A percentile compares a stretch with the other conserved stretches of the same genome.
These are phyloP conservation scores for Ochetophila trinervis DNA, from an alignment of 306 rosid genomes.

Conservation along the genomic window DNA sequence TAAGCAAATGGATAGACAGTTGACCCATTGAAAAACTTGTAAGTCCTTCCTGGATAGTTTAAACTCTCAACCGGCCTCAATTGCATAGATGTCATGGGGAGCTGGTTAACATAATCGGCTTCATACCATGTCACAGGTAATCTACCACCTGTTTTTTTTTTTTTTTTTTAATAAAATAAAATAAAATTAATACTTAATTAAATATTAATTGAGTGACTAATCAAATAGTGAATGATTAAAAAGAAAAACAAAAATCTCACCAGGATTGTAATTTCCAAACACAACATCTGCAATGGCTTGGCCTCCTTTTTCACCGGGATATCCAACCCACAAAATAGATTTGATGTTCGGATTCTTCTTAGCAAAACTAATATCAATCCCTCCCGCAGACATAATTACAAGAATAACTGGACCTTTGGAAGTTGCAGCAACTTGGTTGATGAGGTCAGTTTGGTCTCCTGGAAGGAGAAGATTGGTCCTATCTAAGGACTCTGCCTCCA, in stretches of 20 bases:
- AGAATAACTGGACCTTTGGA: conserved; percentile 26
- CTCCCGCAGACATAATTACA: conserved; percentile 17
- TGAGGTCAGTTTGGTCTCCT: conserved; percentile 17
- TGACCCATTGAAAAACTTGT: conserved; percentile 36
- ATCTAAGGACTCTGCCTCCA: conserved; percentile 23
- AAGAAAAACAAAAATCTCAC: conserved; percentile 1
- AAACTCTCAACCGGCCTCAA: conserved; percentile 27
- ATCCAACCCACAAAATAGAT: conserved; percentile 25
- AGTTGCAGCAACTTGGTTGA: conserved; percentile 17
- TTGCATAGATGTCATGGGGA: conserved; percentile 34
- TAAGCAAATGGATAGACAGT: conserved; percentile 32
- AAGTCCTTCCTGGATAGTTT: conserved; percentile 36
- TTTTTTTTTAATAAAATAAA: no score
- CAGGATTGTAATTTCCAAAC: conserved; percentile 32
- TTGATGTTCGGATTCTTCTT: conserved; percentile 6
- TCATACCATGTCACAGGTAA: conserved; percentile 37
- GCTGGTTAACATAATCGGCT: conserved; percentile 18
- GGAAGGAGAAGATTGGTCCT: conserved; percentile 20
- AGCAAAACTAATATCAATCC: conserved; percentile 18
- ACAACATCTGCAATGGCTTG: conserved; percentile 26
- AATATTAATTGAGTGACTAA: no score
- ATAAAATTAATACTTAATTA: no score
- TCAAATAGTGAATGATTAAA: background rate
- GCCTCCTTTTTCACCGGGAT: conserved; percentile 37
- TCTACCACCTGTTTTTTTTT: no score